Base-by-base conservation (phyloP, 164 flowering plant species). In the Macadamia tetraphylla region DNA sequence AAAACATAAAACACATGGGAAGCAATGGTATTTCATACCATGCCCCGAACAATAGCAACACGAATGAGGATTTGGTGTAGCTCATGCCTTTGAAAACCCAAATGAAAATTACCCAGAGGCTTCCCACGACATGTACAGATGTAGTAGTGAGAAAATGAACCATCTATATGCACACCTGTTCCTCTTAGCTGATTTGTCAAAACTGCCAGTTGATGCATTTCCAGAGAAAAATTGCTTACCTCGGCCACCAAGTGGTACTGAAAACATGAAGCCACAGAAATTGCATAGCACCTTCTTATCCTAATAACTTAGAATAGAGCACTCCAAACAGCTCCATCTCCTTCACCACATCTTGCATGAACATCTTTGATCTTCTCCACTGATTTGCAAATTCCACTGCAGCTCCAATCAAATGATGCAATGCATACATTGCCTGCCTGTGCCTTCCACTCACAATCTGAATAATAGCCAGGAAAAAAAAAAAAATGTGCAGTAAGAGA, bases 381-480 rank as follows among this genome's bases (percentile, higher is more conserved):
- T 18, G 97, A 91, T 57, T 85, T 84, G 81, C 97, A 91, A 59
- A 91, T 89, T 29, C 97, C 94, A 78, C 94, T 89, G 81, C 97
- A 91, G 71, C 87, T 85, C 97, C 97, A 89, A 77, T 91, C 97
- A 74, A 91, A 91, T 55, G 94, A 86, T 44, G 95, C 94, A 56
- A 88, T 69, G 64, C 97, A 91, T 3, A 82, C 82, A 71, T 84
- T 86, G n/a, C 97, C 97, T 17, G 91, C 92, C 69, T 87, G 88
- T 11, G 94, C 89, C 77, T 89, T 91, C 94, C 92, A 89, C 72
- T 87, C 91, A 66, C 97, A 91, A 74, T 91, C 97, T 91, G 80
- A 69, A 75, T 30, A 32, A 67, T 11, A 11, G 40, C 23, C 56
- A 42, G 23, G 23, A 23, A 23, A 55, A 59, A 65, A 13, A 23